Conservation (phyloP, 78 protist species). For the Mantamonas sphyraenae region DNA sequence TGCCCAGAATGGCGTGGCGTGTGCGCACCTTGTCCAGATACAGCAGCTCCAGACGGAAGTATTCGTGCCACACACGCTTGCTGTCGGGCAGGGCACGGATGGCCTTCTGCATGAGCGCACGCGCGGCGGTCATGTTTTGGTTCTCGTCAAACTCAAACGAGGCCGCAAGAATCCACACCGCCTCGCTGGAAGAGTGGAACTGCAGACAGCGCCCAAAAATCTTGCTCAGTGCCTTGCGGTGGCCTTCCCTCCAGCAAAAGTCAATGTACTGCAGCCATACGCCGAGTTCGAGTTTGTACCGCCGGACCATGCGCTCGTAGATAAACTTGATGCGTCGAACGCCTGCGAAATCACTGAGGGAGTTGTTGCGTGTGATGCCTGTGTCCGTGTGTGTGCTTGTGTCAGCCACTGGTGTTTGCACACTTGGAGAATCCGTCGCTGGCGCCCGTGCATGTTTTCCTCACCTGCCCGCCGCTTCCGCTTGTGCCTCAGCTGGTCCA, state of each 20-base stretch:
- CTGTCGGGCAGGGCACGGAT: background rate
- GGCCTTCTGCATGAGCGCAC: conserved; percentile 18
- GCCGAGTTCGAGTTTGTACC: background rate
- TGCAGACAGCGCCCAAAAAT: conserved; percentile 4
- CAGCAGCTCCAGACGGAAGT: conserved; percentile 10
- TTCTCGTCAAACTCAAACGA: conserved; percentile 7
- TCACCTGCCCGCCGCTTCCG: conserved; percentile 1
- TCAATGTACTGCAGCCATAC: conserved; percentile 16
- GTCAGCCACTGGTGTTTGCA: too few species aligned
- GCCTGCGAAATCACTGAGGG: too few species aligned
- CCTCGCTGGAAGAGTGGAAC: background rate
- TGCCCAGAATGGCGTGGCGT: background rate
- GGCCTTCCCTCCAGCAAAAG: background rate
- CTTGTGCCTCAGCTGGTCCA: background rate
- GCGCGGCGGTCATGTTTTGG: background rate
- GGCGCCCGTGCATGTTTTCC: too few species aligned
- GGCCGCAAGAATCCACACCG: conserved; percentile 16
- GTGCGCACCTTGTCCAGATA: background rate
- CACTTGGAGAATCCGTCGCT: too few species aligned
- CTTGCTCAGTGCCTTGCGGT: background rate
- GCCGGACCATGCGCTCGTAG: conserved; percentile 5
- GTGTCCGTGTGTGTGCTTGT: too few species aligned
- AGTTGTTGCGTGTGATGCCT: too few species aligned
- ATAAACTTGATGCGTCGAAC: conserved; percentile 12
- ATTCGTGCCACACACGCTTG: conserved; percentile 1